These are phyloP conservation scores for Mimosa bimucronata DNA, from an alignment of 306 rosid genomes.

Conservation along the genomic window DNA sequence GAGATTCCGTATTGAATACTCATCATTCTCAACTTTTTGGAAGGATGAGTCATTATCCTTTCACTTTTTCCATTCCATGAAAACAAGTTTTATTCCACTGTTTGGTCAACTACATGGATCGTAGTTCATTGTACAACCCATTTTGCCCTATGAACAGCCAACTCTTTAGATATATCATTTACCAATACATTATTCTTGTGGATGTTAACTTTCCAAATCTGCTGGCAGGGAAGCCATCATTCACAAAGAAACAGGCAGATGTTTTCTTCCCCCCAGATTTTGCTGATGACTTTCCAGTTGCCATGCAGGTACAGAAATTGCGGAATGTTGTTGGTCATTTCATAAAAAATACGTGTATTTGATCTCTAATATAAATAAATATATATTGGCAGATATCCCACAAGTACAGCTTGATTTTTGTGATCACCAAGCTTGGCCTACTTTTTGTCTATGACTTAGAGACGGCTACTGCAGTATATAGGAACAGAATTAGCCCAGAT, in stretches of 20 bases:
- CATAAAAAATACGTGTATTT: constrained; percentile 27
- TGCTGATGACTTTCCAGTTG: constrained; percentile 96
- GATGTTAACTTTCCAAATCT: constrained; percentile 33
- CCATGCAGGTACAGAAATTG: constrained; percentile 83
- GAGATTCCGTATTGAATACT: constrained; percentile 6
- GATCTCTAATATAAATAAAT: constrained; percentile 9
- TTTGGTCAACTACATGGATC: not conserved
- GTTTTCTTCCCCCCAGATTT: constrained; percentile 99
- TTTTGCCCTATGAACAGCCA: not conserved
- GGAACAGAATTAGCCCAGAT: constrained; percentile 99
- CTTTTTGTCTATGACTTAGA: constrained; percentile 96
- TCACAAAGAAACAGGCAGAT: constrained; percentile 97
- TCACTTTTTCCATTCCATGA: not conserved
- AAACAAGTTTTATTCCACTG: not conserved
- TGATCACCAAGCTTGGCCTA: constrained; percentile 99
- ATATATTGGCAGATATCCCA: constrained; percentile 78
- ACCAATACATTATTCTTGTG: constrained; percentile 17
- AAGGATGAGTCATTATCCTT: not conserved
- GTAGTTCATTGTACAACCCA: not conserved
- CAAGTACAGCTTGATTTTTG: constrained; percentile 91
- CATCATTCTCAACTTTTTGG: not conserved
- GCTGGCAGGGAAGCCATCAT: constrained; percentile 88
- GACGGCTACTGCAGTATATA: constrained; percentile 96
- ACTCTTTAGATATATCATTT: not conserved
- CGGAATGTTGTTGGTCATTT: constrained; percentile 34